A percentile compares a stretch with the other conserved stretches of the same genome.
These are phyloP conservation scores for Phytophthora pseudosyringae DNA, from an alignment of 352 stramenopile genomes.

Conservation along the genomic window DNA sequence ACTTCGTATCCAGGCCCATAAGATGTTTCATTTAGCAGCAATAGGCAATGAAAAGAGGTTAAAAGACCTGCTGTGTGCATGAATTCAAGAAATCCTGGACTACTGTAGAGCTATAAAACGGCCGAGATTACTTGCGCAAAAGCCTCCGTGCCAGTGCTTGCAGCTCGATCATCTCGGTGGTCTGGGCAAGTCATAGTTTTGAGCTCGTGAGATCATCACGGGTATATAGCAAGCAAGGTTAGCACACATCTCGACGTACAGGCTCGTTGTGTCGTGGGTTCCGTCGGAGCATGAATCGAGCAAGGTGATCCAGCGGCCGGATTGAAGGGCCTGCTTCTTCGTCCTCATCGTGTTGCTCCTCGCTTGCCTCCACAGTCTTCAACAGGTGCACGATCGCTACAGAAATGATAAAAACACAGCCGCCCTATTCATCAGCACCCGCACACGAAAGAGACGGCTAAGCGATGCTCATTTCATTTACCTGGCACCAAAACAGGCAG, in stretches of 20 bases:
- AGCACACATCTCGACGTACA: constrained; percentile 35
- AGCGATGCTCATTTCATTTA: constrained; percentile 17
- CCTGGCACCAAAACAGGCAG: constrained; percentile 64
- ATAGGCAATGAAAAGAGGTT: constrained; percentile 5
- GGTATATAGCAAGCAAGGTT: background rate
- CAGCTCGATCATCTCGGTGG: constrained; percentile 37
- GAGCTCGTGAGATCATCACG: background rate
- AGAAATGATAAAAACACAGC: background rate
- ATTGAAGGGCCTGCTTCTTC: constrained; percentile 48
- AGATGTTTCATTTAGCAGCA: background rate
- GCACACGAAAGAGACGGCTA: background rate
- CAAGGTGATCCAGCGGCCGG: constrained; percentile 69
- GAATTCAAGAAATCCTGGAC: constrained; percentile 1
- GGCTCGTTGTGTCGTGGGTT: constrained; percentile 63
- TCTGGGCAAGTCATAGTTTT: constrained; percentile 28
- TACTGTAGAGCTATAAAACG: background rate
- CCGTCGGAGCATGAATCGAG: constrained; percentile 67
- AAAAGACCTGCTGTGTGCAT: constrained; percentile 1
- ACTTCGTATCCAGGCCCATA: background rate
- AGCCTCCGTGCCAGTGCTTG: constrained; percentile 40
- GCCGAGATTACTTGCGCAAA: constrained; percentile 44
- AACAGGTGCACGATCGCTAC: constrained; percentile 63
- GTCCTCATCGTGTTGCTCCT: constrained; percentile 43
- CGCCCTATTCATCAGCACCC: background rate
- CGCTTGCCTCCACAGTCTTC: constrained; percentile 52